A percentile compares a stretch with the other conserved stretches of the same genome.
Conservation (phyloP, 176 grass and related monocot genomes). For the Carex parvula region DNA sequence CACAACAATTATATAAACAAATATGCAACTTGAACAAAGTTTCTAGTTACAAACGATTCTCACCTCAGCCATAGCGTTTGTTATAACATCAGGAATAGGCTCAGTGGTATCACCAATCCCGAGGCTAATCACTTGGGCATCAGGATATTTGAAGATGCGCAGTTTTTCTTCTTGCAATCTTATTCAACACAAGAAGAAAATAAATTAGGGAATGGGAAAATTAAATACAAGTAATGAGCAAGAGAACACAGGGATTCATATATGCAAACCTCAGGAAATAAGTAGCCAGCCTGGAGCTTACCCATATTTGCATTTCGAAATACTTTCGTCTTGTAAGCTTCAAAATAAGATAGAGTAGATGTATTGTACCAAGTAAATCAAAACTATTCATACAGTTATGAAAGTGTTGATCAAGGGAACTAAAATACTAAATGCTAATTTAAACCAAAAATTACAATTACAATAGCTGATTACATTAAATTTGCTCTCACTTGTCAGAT, state of each 20-base stretch:
- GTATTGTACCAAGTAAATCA: not conserved
- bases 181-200: not conserved
- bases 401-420: not conserved
- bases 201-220: not conserved
- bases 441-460: not conserved
- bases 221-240: not conserved
- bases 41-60: not conserved
- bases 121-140: conserved; percentile 85
- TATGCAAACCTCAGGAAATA: conserved; percentile 59
- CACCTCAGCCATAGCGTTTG: conserved; percentile 81
- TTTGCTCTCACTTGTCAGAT: not conserved
- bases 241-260: not conserved
- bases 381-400: not conserved
- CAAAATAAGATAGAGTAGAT: conserved; percentile 15
- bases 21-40: conserved; percentile 13
- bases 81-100: conserved; percentile 82
- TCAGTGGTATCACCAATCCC: conserved; percentile 93
- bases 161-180: conserved; percentile 85
- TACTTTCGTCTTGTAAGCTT: conserved; percentile 87
- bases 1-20: not conserved
- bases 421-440: not conserved
- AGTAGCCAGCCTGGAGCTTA: conserved; percentile 69
- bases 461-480: not conserved
- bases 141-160: conserved; percentile 74
- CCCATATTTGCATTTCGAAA: conserved; percentile 67